Evolutionary conservation across 306 rosid genomes (phyloP), one percentile per base, ranked within the genome.

Genomic region (Sindora glabra): DNA sequence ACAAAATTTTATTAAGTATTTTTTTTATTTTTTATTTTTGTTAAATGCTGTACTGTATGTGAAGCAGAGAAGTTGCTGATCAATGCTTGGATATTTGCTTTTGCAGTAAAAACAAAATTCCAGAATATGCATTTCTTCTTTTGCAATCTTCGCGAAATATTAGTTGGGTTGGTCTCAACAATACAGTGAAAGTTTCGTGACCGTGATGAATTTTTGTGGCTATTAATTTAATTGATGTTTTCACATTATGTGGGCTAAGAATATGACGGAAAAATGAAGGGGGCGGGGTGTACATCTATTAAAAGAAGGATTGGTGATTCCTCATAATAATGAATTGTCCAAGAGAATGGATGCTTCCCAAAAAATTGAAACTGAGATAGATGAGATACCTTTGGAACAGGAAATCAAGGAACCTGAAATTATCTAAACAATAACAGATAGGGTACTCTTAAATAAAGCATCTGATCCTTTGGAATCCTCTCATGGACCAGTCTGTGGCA

Each of bases 71-170:
- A 65, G 37, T 79, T 47, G 15, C 13, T 71, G 29, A 67, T 34
- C 18, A 47, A 64, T 54, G 48, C 36, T 40, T 41, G 22, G n/a
- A 60, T 38, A 5, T 59, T 37, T 55, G 17, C 25, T 27, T 49
- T 56, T 57, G 25, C 86, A 90, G 97, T 72, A 83, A 78, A 62
- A 81, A 73, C 73, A 56, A 75, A 55, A 76, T 90, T 77, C 89
- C 96, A 5, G 97, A 87, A 57, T 69, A 62, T 18, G 89, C 84
- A 27, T 75, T 68, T 87, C 75, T 77, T 40, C 96, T 85, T 81
- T 67, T 90, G 68, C 85, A 70, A 51, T 85, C 96, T 21, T 68
- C 90, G 6, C 52, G 74, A 38, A 74, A 71, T 36, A 85, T 87
- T 46, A 89, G 82, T 21, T 83, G 72, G 94, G 97, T 90, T 53